Percentiles rank a stretch among this genome's conserved stretches.
Evolutionary conservation across 2,329 filamentous ascomycete species (phyloP).

Genomic region (Sporothrix variecibatus): DNA sequence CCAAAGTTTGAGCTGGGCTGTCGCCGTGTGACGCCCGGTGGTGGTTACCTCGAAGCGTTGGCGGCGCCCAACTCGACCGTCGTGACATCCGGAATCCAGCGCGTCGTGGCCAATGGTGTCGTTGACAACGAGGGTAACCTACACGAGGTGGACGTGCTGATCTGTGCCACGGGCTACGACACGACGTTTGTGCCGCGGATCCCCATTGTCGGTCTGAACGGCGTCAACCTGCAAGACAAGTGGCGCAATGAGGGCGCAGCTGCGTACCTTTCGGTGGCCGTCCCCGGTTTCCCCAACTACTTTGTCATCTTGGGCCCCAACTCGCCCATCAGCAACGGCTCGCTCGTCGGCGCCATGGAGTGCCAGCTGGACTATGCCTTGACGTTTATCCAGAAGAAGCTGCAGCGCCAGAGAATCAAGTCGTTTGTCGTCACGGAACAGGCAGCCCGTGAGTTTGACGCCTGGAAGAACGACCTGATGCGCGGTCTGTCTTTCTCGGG

Average conservation of each 20-base stretch:
- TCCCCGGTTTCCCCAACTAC: constrained; percentile 27
- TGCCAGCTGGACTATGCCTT: constrained; percentile 23
- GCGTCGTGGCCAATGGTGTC: constrained; percentile 39
- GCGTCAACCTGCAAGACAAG: constrained; percentile 29
- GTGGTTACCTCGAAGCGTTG: constrained; percentile 46
- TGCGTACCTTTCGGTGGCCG: constrained; percentile 25
- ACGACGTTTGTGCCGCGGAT: constrained; percentile 39
- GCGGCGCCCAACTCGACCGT: constrained; percentile 47
- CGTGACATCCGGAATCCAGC: constrained; percentile 43
- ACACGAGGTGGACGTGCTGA: constrained; percentile 34
- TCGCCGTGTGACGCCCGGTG: constrained; percentile 45
- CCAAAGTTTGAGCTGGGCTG: constrained; percentile 48
- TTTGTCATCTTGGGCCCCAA: constrained; percentile 27
- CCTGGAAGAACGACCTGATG: constrained; percentile 38
- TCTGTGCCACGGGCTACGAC: constrained; percentile 44
- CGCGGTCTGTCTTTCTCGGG: constrained; percentile 36
- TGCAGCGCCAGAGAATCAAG: constrained; percentile 19
- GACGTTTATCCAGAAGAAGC: constrained; percentile 12
- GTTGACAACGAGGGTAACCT: constrained; percentile 35
- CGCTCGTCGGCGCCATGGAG: constrained; percentile 25
- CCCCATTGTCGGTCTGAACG: constrained; percentile 21
- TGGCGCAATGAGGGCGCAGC: constrained; percentile 25
- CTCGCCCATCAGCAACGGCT: constrained; percentile 26
- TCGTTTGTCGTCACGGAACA: constrained; percentile 25
- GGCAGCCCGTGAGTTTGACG: constrained; percentile 33